These are phyloP conservation scores for Comarum palustre DNA, from an alignment of 306 rosid genomes.

Conservation along the genomic window DNA sequence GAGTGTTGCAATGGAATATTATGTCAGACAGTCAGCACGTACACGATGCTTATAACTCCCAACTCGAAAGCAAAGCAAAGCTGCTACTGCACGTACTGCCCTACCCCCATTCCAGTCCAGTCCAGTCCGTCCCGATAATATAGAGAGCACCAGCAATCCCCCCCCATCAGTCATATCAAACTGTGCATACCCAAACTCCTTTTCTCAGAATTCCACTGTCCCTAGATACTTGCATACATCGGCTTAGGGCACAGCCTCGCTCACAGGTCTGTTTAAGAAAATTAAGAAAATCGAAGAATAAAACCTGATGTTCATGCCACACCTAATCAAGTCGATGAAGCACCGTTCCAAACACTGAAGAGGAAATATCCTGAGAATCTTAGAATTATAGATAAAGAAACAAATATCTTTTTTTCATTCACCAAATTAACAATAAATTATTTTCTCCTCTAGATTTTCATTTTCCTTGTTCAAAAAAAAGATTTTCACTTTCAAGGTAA, in stretches of 20 bases:
- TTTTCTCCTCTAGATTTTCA: too few species aligned
- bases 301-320: neutral
- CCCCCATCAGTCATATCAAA: slow-evolving; percentile 10
- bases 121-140: too few species aligned
- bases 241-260: neutral
- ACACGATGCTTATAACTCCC: neutral
- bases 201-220: neutral
- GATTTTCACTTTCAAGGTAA: neutral
- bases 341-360: too few species aligned
- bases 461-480: too few species aligned
- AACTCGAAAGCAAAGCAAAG: slow-evolving; percentile 11
- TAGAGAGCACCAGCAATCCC: neutral
- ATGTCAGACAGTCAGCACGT: slow-evolving; percentile 13
- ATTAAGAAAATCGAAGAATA: neutral
- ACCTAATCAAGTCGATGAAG: neutral
- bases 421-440: too few species aligned
- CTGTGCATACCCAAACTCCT: neutral
- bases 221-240: neutral
- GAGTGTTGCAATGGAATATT: slow-evolving; percentile 3
- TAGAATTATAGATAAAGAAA: too few species aligned
- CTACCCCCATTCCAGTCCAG: too few species aligned
- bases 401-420: too few species aligned
- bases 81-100: neutral
- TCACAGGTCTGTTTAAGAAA: neutral
- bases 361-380: too few species aligned